Conservation (phyloP, 2,329 filamentous ascomycete species). For the Stachybotrys chartarum region DNA sequence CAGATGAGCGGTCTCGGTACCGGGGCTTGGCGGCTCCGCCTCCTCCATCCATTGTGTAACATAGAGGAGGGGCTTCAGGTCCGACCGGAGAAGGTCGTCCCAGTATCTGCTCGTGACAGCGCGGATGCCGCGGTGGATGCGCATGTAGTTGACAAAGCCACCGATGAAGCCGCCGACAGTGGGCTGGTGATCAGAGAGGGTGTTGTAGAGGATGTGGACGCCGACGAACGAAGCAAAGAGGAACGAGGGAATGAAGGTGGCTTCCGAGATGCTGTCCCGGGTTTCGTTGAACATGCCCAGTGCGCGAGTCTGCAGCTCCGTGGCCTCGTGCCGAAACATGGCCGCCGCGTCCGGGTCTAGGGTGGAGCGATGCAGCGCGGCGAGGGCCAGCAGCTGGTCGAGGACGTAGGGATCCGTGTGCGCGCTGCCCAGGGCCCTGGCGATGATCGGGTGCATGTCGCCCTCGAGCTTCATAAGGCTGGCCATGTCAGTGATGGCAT, state of each 20-base stretch:
- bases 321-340: neutral
- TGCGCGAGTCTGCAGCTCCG: neutral
- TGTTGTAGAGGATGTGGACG: neutral
- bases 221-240: neutral
- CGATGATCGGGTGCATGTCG: neutral
- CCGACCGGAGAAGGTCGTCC: too few species aligned
- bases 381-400: neutral
- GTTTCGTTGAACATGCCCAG: neutral
- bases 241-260: neutral
- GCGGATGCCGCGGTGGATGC: neutral
- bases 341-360: neutral
- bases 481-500: neutral
- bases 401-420: neutral
- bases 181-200: neutral
- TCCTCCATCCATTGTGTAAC: too few species aligned
- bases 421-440: neutral
- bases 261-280: neutral
- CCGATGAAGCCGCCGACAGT: neutral
- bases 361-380: neutral
- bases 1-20: too few species aligned
- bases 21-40: too few species aligned
- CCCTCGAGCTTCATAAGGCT: neutral
- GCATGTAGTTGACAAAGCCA: neutral
- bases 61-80: too few species aligned
- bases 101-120: neutral